Evolutionary conservation across 129 eudicot genomes (phyloP), one percentile per base, ranked within the genome.

Genomic region (Logfia minima): DNA sequence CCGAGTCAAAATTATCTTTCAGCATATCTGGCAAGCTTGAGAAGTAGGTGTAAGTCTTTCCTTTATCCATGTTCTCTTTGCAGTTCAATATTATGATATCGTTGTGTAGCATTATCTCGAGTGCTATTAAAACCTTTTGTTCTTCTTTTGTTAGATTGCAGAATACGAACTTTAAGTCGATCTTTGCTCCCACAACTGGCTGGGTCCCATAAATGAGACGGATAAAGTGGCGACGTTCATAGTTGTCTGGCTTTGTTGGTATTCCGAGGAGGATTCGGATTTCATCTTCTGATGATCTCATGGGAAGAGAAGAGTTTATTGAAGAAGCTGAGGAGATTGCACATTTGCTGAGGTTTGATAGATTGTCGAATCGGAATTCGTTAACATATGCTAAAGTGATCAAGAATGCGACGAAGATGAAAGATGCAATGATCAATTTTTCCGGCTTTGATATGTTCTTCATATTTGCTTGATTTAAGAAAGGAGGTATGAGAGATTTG

Each of bases 121-220:
- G 88, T 26, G 96, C 94, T 13, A 92, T 90, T 16, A 92, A 66
- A 19, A 88, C 76, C 70, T 79, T 85, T 21, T 90, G 98, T 56
- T 92, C 98, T 72, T 92, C 98, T 70, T 90, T 90, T 43, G 98
- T 90, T 48, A 90, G 87, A 89, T 92, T 92, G 83, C 98, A 92
- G 19, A 92, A 90, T 52, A 90, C 95, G 21, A 92, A 92, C 53
- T 86, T 92, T 10, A 92, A 86, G n/a, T 90, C 95, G 23, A 92
- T 71, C 48, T 85, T 81, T 17, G 92, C 90, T 4, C 92, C 88
- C 0, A 34, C 55, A 16, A 88, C 86, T 4, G 86, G 23, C 41
- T 92, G 98, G 4, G 85, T 88, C 68, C 98, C 98, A 77, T 92
- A 92, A 58, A 92, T 70, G 74, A 90, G 90, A 21, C 96, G 88